Percentiles rank a stretch among this genome's conserved stretches.
Conservation (phyloP, 148 eudicot species). For the Heliamphora exappendiculata region DNA sequence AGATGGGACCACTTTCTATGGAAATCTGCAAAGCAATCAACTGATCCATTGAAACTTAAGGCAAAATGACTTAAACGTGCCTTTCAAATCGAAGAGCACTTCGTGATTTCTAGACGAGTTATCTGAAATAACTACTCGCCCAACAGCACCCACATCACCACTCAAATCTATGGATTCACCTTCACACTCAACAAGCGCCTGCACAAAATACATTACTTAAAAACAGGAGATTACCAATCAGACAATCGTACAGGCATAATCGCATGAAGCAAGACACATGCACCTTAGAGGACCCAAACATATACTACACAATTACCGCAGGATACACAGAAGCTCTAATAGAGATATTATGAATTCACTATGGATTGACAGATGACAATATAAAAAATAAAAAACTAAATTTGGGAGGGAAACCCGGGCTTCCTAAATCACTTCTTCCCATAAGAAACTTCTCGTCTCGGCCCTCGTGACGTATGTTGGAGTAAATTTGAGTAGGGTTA, state of each 20-base stretch:
- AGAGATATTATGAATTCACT: background rate
- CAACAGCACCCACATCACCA: slow-evolving; percentile 97
- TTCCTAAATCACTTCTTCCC: slow-evolving; percentile 2
- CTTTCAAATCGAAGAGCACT: slow-evolving; percentile 84
- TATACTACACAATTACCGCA: background rate
- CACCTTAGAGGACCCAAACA: background rate
- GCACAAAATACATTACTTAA: slow-evolving; percentile 15
- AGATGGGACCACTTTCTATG: background rate
- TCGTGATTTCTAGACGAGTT: slow-evolving; percentile 48
- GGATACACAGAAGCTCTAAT: background rate
- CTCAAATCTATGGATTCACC: slow-evolving; percentile 95
- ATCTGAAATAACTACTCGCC: slow-evolving; percentile 74
- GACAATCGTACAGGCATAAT: background rate
- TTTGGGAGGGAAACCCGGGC: background rate
- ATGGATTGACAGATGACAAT: background rate
- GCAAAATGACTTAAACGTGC: slow-evolving; percentile 21
- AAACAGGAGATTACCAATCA: background rate
- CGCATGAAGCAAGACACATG: background rate
- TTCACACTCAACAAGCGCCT: slow-evolving; percentile 99
- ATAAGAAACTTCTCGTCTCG: background rate
- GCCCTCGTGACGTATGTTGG: background rate
- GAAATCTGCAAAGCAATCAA: background rate
- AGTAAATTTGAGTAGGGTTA: background rate
- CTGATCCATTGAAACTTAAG: background rate
- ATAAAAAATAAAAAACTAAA: background rate